Evolutionary conservation across 2,329 filamentous ascomycete species (phyloP).

Genomic region (Dactylellina leptospora): DNA sequence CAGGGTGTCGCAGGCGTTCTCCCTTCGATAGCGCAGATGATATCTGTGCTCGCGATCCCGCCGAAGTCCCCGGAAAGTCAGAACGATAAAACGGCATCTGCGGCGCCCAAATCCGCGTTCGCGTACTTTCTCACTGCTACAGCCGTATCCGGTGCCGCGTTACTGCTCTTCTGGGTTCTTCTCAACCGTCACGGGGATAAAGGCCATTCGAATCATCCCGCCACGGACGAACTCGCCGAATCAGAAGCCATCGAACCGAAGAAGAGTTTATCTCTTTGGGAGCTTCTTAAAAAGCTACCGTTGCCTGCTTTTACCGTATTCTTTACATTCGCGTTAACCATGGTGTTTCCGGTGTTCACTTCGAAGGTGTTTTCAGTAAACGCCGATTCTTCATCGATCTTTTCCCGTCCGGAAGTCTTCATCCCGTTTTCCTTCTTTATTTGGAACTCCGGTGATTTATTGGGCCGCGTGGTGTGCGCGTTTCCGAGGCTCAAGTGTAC

Average conservation of each 20-base stretch:
- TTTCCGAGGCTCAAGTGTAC: constrained; percentile 62
- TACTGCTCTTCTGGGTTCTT: constrained; percentile 79
- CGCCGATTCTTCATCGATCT: constrained; percentile 60
- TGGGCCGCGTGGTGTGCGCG: constrained; percentile 70
- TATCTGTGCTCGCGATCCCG: constrained; percentile 76
- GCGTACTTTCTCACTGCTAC: constrained; percentile 92
- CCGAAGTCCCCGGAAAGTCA: constrained; percentile 59
- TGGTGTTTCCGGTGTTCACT: constrained; percentile 96
- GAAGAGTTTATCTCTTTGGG: constrained; percentile 68
- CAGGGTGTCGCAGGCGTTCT: constrained; percentile 92
- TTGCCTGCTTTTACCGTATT: constrained; percentile 81
- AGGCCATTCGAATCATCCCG: constrained; percentile 59
- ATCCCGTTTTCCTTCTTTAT: constrained; percentile 89
- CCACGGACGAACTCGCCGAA: constrained; percentile 67
- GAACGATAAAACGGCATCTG: constrained; percentile 56
- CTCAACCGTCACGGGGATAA: constrained; percentile 64
- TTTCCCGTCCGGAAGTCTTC: constrained; percentile 79
- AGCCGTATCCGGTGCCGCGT: constrained; percentile 73
- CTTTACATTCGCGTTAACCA: constrained; percentile 81
- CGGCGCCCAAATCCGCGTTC: constrained; percentile 70
- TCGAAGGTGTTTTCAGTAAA: constrained; percentile 57
- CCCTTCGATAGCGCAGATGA: constrained; percentile 84
- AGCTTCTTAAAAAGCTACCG: constrained; percentile 78
- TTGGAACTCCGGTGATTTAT: constrained; percentile 90
- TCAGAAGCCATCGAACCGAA: constrained; percentile 59